Evolutionary conservation across 1,139 yeast genomes (phyloP).

Genomic region (Lodderomyces parapsilosis): DNA sequence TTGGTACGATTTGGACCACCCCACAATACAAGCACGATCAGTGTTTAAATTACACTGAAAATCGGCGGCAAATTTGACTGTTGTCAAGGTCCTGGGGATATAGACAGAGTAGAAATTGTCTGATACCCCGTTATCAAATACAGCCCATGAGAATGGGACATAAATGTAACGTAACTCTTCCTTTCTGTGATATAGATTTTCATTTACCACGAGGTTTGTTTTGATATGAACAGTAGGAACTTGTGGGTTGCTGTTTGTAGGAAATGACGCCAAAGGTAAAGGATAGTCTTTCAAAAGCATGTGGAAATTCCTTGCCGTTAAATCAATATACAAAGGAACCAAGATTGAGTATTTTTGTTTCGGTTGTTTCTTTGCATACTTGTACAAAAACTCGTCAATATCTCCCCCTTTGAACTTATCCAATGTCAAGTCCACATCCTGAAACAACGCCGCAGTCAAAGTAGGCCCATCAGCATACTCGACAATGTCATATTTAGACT

Average conservation of each 20-base stretch:
- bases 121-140: constrained; percentile 20
- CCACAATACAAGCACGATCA: constrained; percentile 39
- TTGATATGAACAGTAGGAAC: constrained; percentile 30
- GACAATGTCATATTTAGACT: constrained; percentile 36
- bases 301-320: constrained; percentile 32
- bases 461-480: constrained; percentile 36
- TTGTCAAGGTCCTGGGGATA: constrained; percentile 45
- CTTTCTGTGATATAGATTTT: constrained; percentile 31
- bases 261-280: constrained; percentile 43
- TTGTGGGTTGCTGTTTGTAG: constrained; percentile 26
- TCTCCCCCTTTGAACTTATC: constrained; percentile 30
- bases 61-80: constrained; percentile 42
- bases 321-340: constrained; percentile 31
- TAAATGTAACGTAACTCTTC: constrained; percentile 46
- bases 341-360: constrained; percentile 39
- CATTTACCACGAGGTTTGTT: constrained; percentile 45
- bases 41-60: constrained; percentile 33
- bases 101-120: constrained; percentile 42
- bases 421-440: constrained; percentile 30
- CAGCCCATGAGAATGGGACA: constrained; percentile 49
- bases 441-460: constrained; percentile 31
- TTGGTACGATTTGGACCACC: constrained; percentile 46
- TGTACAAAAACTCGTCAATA: constrained; percentile 35
- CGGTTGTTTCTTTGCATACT: constrained; percentile 43
- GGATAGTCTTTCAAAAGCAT: constrained; percentile 41